phyloP scores from a whole-genome alignment of 1,139 yeast species.

The Pichia sp. region DNA sequence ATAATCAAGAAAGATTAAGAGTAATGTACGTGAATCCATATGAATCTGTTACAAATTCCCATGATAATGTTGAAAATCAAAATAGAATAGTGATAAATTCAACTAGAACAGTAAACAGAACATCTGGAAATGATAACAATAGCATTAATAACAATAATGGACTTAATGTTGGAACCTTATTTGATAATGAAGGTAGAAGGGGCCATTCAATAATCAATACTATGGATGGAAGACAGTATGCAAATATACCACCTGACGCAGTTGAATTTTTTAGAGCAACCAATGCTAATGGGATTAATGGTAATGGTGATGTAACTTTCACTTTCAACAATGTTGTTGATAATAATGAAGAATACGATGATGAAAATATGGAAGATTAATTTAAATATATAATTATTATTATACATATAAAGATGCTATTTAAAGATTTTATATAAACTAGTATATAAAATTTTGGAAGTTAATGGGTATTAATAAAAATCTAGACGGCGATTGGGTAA shows the following conservation, averaged over 20 bases:
- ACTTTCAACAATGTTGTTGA: not conserved
- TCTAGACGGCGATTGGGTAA: conserved; percentile 35
- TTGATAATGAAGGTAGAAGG: not conserved
- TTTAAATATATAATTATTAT: not conserved
- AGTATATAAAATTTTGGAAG: too few species aligned
- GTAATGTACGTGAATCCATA: too few species aligned
- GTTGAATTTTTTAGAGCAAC: not conserved
- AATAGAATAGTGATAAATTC: too few species aligned
- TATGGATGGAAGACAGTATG: conserved; percentile 10
- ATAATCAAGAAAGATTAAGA: too few species aligned
- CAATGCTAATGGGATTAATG: not conserved
- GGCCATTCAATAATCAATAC: not conserved
- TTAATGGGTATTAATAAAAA: not conserved
- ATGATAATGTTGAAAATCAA: too few species aligned
- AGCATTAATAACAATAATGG: not conserved
- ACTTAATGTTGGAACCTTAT: not conserved
- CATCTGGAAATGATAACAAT: too few species aligned
- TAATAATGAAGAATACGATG: not conserved
- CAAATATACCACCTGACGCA: conserved; percentile 10
- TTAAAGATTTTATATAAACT: too few species aligned
- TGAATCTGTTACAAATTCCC: too few species aligned
- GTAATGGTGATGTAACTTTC: too few species aligned
- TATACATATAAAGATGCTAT: not conserved
- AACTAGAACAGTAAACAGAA: too few species aligned
- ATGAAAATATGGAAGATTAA: conserved; percentile 1